These are phyloP conservation scores for Colletotrichum lini DNA, from an alignment of 2,329 filamentous ascomycete species.

Conservation along the genomic window DNA sequence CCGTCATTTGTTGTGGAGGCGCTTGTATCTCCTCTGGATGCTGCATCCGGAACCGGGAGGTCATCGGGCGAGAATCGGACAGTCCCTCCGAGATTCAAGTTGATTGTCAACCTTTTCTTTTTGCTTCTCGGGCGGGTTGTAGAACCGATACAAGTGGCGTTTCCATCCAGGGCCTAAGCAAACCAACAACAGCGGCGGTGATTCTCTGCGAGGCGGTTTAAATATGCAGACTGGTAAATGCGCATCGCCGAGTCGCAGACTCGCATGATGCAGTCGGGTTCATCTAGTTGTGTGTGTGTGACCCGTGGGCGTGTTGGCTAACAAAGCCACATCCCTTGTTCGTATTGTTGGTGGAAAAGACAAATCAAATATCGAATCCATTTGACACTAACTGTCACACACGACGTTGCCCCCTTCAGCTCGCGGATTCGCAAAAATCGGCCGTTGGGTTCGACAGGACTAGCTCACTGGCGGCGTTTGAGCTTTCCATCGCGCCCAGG, in stretches of 20 bases:
- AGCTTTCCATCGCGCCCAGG: not conserved
- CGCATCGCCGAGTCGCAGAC: too few relatives aligned
- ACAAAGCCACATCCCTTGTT: not conserved
- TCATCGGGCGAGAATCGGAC: not conserved
- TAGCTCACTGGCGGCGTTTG: not conserved
- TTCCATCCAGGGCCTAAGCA: too few relatives aligned
- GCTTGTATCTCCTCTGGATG: not conserved
- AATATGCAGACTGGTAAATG: too few relatives aligned
- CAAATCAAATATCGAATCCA: not conserved
- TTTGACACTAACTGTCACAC: constrained; percentile 6
- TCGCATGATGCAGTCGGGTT: too few relatives aligned
- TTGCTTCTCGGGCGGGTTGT: constrained; percentile 6
- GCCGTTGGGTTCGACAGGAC: constrained; percentile 19
- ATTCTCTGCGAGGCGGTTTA: too few relatives aligned
- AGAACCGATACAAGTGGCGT: not conserved
- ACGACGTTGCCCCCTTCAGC: not conserved
- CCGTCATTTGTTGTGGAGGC: not conserved
- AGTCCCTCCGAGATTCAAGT: not conserved
- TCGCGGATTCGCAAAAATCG: not conserved
- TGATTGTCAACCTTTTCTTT: not conserved
- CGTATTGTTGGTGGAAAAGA: not conserved
- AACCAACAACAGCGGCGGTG: not conserved
- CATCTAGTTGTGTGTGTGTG: not conserved
- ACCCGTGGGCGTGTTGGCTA: not conserved
- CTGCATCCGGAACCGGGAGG: not conserved